Conservation (phyloP, 2,329 filamentous ascomycete species). For the Cladosporium sp. region DNA sequence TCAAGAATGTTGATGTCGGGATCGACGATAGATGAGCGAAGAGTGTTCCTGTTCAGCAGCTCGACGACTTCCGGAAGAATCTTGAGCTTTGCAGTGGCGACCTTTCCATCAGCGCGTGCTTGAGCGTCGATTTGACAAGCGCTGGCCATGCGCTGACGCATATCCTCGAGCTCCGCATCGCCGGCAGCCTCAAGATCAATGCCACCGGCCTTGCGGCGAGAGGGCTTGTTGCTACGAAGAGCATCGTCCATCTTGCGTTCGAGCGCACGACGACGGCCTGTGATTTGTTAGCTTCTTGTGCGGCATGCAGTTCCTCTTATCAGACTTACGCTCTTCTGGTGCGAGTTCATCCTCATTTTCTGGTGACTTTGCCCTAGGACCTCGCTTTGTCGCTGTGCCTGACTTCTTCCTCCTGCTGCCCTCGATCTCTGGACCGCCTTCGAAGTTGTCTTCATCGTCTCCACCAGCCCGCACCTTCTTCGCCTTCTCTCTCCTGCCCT, state of each 20-base stretch:
- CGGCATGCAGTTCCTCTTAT: neutral
- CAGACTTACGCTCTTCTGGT: slow-evolving; percentile 69
- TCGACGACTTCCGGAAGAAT: slow-evolving; percentile 86
- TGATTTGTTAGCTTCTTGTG: slow-evolving; percentile 7
- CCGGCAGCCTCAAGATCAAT: slow-evolving; percentile 88
- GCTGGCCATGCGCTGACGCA: slow-evolving; percentile 85
- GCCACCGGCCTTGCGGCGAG: slow-evolving; percentile 75
- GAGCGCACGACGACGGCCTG: slow-evolving; percentile 71
- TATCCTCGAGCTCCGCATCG: slow-evolving; percentile 81
- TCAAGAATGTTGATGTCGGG: slow-evolving; percentile 94
- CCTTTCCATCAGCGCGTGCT: slow-evolving; percentile 72
- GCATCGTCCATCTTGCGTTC: slow-evolving; percentile 85
- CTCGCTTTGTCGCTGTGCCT: slow-evolving; percentile 39
- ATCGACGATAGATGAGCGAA: slow-evolving; percentile 79
- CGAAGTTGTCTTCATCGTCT: slow-evolving; percentile 44
- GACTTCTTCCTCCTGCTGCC: slow-evolving; percentile 50
- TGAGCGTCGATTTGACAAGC: slow-evolving; percentile 83
- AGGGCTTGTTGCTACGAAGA: slow-evolving; percentile 74
- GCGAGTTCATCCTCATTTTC: slow-evolving; percentile 75
- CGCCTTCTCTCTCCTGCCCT: slow-evolving; percentile 51
- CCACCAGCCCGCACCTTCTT: slow-evolving; percentile 46
- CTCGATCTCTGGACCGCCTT: slow-evolving; percentile 50
- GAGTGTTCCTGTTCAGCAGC: slow-evolving; percentile 82
- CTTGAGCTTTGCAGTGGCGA: slow-evolving; percentile 88
- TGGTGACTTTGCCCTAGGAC: slow-evolving; percentile 46